phyloP scores from a whole-genome alignment of 2,329 filamentous ascomycete genomes.

The Aspergillus sp. region DNA sequence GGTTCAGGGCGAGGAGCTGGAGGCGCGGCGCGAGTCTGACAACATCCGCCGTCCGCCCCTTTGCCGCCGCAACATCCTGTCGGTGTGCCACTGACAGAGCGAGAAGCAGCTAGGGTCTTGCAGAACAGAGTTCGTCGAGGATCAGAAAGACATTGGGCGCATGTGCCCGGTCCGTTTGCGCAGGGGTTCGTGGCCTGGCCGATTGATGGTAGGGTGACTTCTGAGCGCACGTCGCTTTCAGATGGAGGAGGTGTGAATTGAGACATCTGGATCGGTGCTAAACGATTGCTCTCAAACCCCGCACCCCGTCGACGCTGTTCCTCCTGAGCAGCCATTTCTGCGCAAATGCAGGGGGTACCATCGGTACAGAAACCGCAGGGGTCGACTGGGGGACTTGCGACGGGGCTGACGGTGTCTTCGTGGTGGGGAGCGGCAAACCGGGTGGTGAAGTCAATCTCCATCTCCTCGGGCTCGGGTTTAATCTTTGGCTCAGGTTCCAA shows the following conservation, averaged over 20 bases:
- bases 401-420: constrained; percentile 27
- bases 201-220: constrained; percentile 50
- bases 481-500: constrained; percentile 54
- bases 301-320: constrained; percentile 51
- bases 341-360: constrained; percentile 81
- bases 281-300: constrained; percentile 43
- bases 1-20: constrained; percentile 27
- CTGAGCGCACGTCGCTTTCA: constrained; percentile 61
- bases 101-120: constrained; percentile 73
- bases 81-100: constrained; percentile 40
- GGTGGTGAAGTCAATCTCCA: constrained; percentile 76
- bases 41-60: constrained; percentile 65
- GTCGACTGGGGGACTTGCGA: constrained; percentile 58
- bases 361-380: constrained; percentile 83
- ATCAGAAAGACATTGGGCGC: constrained; percentile 76
- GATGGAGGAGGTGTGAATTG: constrained; percentile 59
- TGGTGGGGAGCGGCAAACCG: constrained; percentile 59
- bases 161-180: constrained; percentile 75
- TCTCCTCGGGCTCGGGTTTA: constrained; percentile 52
- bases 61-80: constrained; percentile 66
- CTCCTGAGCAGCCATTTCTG: constrained; percentile 61
- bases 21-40: constrained; percentile 48
- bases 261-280: constrained; percentile 52
- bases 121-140: constrained; percentile 83
- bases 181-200: constrained; percentile 50